phyloP scores from a whole-genome alignment of 225 moss, liverwort and hornwort species.

The Takakia lepidozioides region DNA sequence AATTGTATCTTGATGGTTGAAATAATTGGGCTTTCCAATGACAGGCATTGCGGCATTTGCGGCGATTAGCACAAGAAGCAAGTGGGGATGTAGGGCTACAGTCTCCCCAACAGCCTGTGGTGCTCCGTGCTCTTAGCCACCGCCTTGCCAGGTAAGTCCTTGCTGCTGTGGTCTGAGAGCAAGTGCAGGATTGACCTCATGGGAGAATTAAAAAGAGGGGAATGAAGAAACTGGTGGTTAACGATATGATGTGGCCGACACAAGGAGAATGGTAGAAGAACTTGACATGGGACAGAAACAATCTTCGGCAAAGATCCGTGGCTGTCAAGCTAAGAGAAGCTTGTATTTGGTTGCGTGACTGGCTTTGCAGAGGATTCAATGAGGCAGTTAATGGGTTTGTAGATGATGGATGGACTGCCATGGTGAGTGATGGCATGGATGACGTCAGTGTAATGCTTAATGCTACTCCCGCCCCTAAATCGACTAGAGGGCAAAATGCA shows the following conservation, averaged over 20 bases:
- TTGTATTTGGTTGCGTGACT: no score
- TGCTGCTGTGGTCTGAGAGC: no score
- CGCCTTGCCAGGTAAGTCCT: slow-evolving; percentile 71
- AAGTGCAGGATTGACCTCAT: no score
- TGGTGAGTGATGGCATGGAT: slow-evolving; percentile 57
- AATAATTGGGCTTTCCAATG: no score
- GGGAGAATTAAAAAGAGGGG: no score
- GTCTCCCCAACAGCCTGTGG: slow-evolving; percentile 77
- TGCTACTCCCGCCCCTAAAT: slow-evolving; percentile 42
- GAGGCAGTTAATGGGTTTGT: slow-evolving; percentile 72
- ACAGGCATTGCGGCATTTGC: slow-evolving; percentile 87
- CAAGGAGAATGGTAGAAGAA: no score
- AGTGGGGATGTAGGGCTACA: slow-evolving; percentile 71
- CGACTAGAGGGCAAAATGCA: slow-evolving; percentile 37
- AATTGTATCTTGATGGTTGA: no score
- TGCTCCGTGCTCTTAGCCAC: slow-evolving; percentile 75
- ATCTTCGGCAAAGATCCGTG: no score
- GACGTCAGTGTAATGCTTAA: slow-evolving; percentile 65
- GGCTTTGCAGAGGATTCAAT: slow-evolving; percentile 52
- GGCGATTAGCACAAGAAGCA: slow-evolving; percentile 70
- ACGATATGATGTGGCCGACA: no score
- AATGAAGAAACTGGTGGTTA: no score
- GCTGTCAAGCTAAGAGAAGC: no score
- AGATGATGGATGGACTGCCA: slow-evolving; percentile 60
- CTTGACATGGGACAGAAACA: no score